Conservation (phyloP, 164 flowering plant genomes). For the Macadamia integrifolia region DNA sequence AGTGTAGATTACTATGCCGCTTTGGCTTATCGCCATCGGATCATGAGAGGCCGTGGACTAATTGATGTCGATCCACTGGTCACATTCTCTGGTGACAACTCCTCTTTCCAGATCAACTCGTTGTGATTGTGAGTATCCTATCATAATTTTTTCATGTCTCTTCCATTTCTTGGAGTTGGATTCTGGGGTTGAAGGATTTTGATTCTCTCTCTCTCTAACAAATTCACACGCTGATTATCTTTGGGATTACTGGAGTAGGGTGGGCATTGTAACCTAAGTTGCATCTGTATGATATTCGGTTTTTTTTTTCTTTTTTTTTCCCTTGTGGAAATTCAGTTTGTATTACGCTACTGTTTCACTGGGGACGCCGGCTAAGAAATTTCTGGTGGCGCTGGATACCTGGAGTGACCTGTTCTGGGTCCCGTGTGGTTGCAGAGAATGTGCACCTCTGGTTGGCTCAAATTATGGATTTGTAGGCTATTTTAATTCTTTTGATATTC, state of each 20-base stretch:
- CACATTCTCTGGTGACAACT: background rate
- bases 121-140: background rate
- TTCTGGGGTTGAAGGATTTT: too few species aligned
- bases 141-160: background rate
- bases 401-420: constrained; percentile 91
- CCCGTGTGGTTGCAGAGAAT: constrained; percentile 59
- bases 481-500: background rate
- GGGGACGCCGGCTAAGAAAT: background rate
- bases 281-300: background rate
- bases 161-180: too few species aligned
- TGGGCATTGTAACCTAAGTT: background rate
- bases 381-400: constrained; percentile 78
- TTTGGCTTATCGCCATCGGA: background rate
- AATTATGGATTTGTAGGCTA: constrained; percentile 30
- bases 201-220: too few species aligned
- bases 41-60: background rate
- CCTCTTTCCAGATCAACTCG: background rate
- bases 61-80: background rate
- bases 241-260: background rate
- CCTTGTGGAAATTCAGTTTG: background rate
- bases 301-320: background rate
- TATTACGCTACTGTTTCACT: background rate
- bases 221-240: too few species aligned
- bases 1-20: background rate
- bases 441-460: constrained; percentile 15